Evolutionary conservation across 163 green algal genomes (phyloP), one percentile per base, ranked within the genome.

Genomic region (Smithsoniella earleae): DNA sequence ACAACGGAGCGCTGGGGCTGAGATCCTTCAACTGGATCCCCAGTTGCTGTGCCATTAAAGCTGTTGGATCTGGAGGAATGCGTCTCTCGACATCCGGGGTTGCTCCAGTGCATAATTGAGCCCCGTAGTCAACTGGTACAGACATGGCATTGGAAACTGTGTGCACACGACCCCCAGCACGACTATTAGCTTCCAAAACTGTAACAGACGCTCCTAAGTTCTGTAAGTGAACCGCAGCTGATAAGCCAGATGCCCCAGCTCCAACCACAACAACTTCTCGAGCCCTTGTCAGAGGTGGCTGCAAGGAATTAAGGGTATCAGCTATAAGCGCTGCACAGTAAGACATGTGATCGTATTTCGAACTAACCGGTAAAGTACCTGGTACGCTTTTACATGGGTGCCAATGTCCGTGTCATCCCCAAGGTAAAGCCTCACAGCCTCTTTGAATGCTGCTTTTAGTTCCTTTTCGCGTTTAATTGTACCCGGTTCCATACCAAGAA

Each of bases 121-220:
- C 62, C 4, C 36, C 63, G 18, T 43, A 38, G 10, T 62, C 69
- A 13, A 36, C 69, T 8, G 46, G 33, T 10, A 63, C 45, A 13
- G 73, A 36, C 58, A 69, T n/a, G 3, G 6, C 25, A 43, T 34
- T 31, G 20, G 31, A 30, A 4, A 69, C 55, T 1, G 86, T 94
- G 78, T 91, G 80, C 54, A 94, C 85, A 3, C 90, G 83, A 2
- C 89, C 88, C 22, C 89, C 89, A 27, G 90, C 82, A 2, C 89
- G 77, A 3, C 87, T 78, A 18, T 86, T 63, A 5, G 85, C 90
- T 79, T 95, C 90, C 46, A 96, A 78, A 54, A 96, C 87, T 25
- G 80, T 73, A 33, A 88, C 84, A 8, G 86, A 75, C 1, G 84
- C 77, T 2, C 84, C 83, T 63, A 85, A 77, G 28, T 78, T 77